These are phyloP conservation scores for Vanilla planifolia DNA, from an alignment of 106 monocot genomes.

Conservation along the genomic window DNA sequence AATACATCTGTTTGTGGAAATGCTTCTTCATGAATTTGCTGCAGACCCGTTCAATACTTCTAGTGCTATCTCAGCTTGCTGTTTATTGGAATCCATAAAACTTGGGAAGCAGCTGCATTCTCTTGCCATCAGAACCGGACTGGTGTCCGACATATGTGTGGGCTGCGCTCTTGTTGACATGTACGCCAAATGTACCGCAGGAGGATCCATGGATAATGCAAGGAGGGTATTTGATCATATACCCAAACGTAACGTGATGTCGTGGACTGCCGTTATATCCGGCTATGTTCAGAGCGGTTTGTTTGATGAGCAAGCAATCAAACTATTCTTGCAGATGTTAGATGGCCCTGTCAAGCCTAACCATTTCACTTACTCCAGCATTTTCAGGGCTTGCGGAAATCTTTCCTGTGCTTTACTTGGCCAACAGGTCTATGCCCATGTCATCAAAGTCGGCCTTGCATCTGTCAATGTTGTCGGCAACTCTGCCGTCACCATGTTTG, in stretches of 20 bases:
- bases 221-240: conserved; percentile 63
- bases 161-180: conserved; percentile 69
- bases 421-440: conserved; percentile 46
- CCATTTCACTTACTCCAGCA: conserved; percentile 61
- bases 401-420: conserved; percentile 29
- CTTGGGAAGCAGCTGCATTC: conserved; percentile 67
- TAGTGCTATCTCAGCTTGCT: conserved; percentile 49
- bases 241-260: conserved; percentile 60
- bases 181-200: conserved; percentile 49
- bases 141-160: conserved; percentile 43
- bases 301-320: conserved; percentile 30
- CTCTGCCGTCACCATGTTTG: conserved; percentile 57
- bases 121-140: conserved; percentile 31
- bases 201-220: conserved; percentile 34
- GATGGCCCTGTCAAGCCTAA: conserved; percentile 42
- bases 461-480: conserved; percentile 52
- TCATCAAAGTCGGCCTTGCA: conserved; percentile 42
- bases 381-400: conserved; percentile 68
- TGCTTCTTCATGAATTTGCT: conserved; percentile 30
- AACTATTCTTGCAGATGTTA: conserved; percentile 53
- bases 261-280: conserved; percentile 78
- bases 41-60: conserved; percentile 75
- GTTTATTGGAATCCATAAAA: conserved; percentile 34
- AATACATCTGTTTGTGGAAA: conserved; percentile 43
- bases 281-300: conserved; percentile 50